Conservation (phyloP, 192 early-diverging fungal genomes). For the Funneliformis geosporum region DNA sequence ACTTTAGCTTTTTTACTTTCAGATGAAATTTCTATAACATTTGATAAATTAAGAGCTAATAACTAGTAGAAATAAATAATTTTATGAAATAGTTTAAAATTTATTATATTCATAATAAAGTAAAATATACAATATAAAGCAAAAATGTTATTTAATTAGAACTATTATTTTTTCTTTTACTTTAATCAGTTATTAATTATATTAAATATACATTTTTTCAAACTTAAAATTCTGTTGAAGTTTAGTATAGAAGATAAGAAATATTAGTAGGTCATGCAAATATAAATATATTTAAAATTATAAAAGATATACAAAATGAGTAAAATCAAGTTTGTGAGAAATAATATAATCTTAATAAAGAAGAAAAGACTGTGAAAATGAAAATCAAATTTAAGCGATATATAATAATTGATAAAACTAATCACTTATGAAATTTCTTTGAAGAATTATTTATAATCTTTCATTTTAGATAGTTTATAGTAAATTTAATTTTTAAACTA, state of each 20-base stretch:
- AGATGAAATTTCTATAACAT: neutral
- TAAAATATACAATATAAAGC: neutral
- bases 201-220: no score
- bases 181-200: neutral
- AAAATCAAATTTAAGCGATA: neutral
- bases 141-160: neutral
- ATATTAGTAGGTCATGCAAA: neutral
- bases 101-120: neutral
- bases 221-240: constrained; percentile 20
- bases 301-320: no score
- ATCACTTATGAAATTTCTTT: neutral
- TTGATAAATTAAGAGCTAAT: no score
- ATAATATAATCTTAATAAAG: neutral
- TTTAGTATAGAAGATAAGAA: neutral
- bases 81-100: no score
- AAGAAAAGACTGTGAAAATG: neutral
- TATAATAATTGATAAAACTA: neutral
- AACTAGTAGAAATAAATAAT: no score
- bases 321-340: neutral
- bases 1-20: neutral
- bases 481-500: no score
- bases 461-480: no score
- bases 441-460: no score
- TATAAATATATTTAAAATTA: neutral
- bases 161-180: neutral